These are phyloP conservation scores for Ustilago trichophora DNA, from an alignment of 1,284 basidiomycete genomes.

Conservation along the genomic window DNA sequence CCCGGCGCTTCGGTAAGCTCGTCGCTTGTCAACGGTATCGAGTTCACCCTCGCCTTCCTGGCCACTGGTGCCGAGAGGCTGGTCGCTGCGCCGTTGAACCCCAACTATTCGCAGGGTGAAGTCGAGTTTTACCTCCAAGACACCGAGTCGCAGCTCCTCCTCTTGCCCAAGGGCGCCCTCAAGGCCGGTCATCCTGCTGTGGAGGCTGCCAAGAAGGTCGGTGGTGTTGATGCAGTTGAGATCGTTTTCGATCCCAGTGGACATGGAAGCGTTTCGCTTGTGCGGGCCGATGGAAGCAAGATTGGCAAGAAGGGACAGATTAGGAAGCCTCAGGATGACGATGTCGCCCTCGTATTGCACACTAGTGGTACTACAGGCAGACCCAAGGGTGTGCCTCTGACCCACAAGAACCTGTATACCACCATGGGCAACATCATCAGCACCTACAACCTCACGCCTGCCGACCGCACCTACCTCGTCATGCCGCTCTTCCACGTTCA, in stretches of 20 bases:
- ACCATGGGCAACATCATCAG: constrained; percentile 71
- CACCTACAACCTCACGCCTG: constrained; percentile 70
- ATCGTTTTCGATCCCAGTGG: constrained; percentile 55
- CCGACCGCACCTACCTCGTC: constrained; percentile 71
- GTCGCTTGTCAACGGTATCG: constrained; percentile 66
- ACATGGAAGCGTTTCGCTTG: constrained; percentile 42
- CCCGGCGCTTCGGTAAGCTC: constrained; percentile 56
- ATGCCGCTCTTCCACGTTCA: constrained; percentile 79
- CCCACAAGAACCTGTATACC: constrained; percentile 72
- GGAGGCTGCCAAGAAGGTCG: constrained; percentile 48
- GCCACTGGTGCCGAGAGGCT: constrained; percentile 64
- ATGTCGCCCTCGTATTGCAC: constrained; percentile 71
- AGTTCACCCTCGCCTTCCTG: constrained; percentile 67
- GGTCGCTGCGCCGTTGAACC: constrained; percentile 69
- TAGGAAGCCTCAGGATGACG: constrained; percentile 42
- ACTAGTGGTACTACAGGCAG: constrained; percentile 75
- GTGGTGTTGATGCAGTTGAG: constrained; percentile 58
- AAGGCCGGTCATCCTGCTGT: constrained; percentile 41
- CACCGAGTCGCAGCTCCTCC: constrained; percentile 64
- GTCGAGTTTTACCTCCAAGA: constrained; percentile 67
- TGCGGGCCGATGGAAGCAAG: constrained; percentile 34
- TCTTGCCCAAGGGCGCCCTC: constrained; percentile 59
- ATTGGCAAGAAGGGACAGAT: constrained; percentile 19
- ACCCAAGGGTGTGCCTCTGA: constrained; percentile 72
- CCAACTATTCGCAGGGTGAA: constrained; percentile 67